A percentile compares a stretch with the other conserved stretches of the same genome.
These are phyloP conservation scores for Cryoendolithus antarcticus DNA, from an alignment of 2,329 filamentous ascomycete species.

Conservation along the genomic window DNA sequence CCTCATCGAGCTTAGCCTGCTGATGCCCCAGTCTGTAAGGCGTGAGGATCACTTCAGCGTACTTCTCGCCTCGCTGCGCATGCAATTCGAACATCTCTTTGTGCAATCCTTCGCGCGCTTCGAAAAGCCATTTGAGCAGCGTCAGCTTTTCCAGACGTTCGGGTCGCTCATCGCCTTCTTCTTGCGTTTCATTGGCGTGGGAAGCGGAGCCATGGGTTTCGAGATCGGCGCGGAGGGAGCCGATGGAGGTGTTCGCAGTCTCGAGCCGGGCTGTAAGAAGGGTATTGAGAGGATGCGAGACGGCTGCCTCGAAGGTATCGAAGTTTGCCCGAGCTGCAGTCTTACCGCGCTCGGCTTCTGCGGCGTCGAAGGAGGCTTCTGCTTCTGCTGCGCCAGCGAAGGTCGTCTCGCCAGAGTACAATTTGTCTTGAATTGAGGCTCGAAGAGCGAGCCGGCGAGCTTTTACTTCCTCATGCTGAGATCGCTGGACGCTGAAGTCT, in stretches of 20 bases:
- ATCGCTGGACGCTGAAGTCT: slow-evolving; percentile 31
- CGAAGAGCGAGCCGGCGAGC: slow-evolving; percentile 19
- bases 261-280: slow-evolving; percentile 64
- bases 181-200: slow-evolving; percentile 73
- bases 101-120: slow-evolving; percentile 78
- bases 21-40: slow-evolving; percentile 67
- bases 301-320: slow-evolving; percentile 68
- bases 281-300: slow-evolving; percentile 71
- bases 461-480: slow-evolving; percentile 22
- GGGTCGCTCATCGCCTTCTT: slow-evolving; percentile 89
- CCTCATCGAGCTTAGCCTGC: slow-evolving; percentile 65
- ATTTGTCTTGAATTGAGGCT: slow-evolving; percentile 59
- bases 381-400: slow-evolving; percentile 69
- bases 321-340: slow-evolving; percentile 69
- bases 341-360: slow-evolving; percentile 59
- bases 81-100: slow-evolving; percentile 76
- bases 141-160: slow-evolving; percentile 91
- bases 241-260: slow-evolving; percentile 64
- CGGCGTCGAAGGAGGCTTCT: slow-evolving; percentile 59
- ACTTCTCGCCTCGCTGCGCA: slow-evolving; percentile 68
- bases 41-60: slow-evolving; percentile 68
- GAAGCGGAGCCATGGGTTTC: slow-evolving; percentile 57
- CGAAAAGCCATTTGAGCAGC: slow-evolving; percentile 92
- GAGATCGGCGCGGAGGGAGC: slow-evolving; percentile 58
- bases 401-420: slow-evolving; percentile 63